phyloP scores from a whole-genome alignment of 805 yeast species.

The Tetrapisispora phaffii region DNA sequence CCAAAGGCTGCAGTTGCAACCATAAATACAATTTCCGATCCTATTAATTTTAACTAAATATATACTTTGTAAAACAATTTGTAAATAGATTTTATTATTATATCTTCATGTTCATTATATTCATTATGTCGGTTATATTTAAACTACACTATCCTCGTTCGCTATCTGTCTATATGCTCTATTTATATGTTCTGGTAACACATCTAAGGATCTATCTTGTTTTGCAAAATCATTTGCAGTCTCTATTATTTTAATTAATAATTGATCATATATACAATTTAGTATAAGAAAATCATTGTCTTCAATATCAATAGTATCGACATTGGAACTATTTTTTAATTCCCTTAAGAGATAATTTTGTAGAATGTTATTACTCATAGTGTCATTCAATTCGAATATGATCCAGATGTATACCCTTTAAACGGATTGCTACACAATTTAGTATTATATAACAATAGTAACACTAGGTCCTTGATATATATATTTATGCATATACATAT shows the following conservation, averaged over 20 bases:
- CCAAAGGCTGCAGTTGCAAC: conserved; percentile 67
- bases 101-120: not conserved
- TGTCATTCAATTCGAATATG: too few relatives aligned
- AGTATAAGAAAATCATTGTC: not conserved
- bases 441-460: too few relatives aligned
- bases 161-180: not conserved
- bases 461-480: too few relatives aligned
- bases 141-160: not conserved
- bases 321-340: not conserved
- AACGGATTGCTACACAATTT: too few relatives aligned
- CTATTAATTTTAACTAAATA: conserved; percentile 12
- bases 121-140: too few relatives aligned
- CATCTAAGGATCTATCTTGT: conserved; percentile 2
- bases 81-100: not conserved
- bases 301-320: not conserved
- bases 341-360: not conserved
- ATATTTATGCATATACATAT: too few relatives aligned
- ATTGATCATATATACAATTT: conserved; percentile 1
- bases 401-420: too few relatives aligned
- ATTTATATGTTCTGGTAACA: conserved; percentile 1
- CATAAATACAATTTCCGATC: conserved; percentile 34
- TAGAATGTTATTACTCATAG: not conserved
- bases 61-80: not conserved
- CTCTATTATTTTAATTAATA: not conserved
- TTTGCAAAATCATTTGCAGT: conserved; percentile 1